Base-by-base conservation (phyloP, 2,329 filamentous ascomycete species). In the Corinectria fuckeliana region DNA sequence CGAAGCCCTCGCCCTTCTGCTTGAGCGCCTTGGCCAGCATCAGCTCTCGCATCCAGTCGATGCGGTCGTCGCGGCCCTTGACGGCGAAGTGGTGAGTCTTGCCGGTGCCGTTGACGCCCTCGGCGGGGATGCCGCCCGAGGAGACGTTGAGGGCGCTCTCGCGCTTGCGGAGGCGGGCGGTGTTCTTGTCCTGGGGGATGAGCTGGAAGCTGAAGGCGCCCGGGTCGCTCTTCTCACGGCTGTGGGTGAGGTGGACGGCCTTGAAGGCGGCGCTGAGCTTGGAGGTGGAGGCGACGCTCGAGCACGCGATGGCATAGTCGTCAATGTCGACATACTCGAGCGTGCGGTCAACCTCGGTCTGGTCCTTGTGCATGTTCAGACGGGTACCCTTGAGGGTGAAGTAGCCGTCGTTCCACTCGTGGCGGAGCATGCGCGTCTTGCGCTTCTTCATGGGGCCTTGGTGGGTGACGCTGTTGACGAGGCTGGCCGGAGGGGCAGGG, bases 61-160 rank as follows among this genome's bases (percentile, higher is more conserved):
- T 97, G 62, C 94, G 86, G 74, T 97, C 91, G 72, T 97, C 92
- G 13, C 93, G 86, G 69, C 83, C 87, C 38, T 54, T 59, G 68
- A 97, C 94, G 0, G 94, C 92, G 74, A 98, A 98, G 74, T 98
- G 92, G 72, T 98, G 94, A 42, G 91, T 91, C 83, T 97, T 97
- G 69, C 87, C 87, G 10, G 85, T 87, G 56, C 85, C 86, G 60
- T 88, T 88, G 63, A 78, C 78, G 23, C 82, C 80, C 34, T 83
- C 82, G 28, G 72, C 67, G 28, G 75, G 73, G 56, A 69, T 61
- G 55, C 58, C 63, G n/a, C 64, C 25, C 5, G 34, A 65, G 16
- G 66, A 63, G 7, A 69, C 75, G 45, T 74, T 77, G 71, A 80
- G 66, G 58, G 72, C 76, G 71, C 82, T 85, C 68, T 84, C 81